Conservation (phyloP, 768 basidiomycete species). For the Russula olivacea region DNA sequence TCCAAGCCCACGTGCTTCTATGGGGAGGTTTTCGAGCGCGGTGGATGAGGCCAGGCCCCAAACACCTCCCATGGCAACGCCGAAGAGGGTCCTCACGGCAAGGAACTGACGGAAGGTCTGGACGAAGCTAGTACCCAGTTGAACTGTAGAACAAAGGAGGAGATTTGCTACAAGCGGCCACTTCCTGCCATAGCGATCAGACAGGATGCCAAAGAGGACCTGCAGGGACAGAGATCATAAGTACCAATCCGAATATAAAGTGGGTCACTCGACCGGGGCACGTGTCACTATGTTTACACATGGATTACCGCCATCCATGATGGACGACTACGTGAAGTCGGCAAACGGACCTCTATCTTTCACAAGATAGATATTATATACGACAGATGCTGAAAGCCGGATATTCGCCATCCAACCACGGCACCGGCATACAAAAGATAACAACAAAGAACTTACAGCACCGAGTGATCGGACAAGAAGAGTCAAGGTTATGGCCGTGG, state of each 20-base stretch:
- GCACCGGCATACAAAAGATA: neutral
- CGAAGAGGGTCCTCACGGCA: constrained; percentile 75
- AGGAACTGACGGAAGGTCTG: constrained; percentile 75
- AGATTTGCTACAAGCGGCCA: constrained; percentile 85
- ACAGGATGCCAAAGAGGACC: constrained; percentile 75
- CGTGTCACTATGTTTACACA: neutral
- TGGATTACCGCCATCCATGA: neutral
- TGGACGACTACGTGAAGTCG: neutral
- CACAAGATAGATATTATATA: neutral
- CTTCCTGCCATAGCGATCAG: constrained; percentile 88
- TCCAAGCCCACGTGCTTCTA: constrained; percentile 77
- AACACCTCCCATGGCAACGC: constrained; percentile 83
- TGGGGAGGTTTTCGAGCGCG: constrained; percentile 84
- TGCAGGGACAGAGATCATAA: constrained; percentile 17
- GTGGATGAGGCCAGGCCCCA: constrained; percentile 83
- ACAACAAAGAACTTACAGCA: constrained; percentile 42
- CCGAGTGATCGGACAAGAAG: constrained; percentile 84
- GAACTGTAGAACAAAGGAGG: constrained; percentile 59
- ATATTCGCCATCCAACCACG: neutral
- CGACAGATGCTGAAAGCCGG: neutral
- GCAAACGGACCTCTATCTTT: neutral
- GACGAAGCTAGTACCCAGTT: constrained; percentile 78
- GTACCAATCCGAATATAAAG: neutral
- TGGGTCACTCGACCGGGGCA: neutral
- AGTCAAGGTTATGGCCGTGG: constrained; percentile 84